Conservation (phyloP, 768 basidiomycete genomes). For the Boletus pseudo-olivaceus region DNA sequence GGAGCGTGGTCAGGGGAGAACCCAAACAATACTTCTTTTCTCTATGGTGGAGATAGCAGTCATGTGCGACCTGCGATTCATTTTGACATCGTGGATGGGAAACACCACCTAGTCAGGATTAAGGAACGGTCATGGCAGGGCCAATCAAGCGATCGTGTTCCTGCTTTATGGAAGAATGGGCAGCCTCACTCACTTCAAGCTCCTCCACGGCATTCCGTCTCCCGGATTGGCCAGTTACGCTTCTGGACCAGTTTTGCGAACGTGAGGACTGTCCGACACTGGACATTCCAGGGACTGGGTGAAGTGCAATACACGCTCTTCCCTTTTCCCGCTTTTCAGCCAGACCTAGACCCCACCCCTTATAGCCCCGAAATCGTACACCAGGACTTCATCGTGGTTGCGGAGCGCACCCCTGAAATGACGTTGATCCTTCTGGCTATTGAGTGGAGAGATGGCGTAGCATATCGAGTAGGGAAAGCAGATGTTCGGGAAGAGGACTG, state of each 20-base stretch:
- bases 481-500: background rate
- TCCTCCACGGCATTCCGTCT: background rate
- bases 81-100: slow-evolving; percentile 9
- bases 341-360: background rate
- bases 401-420: background rate
- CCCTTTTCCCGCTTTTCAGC: background rate
- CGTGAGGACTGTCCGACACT: background rate
- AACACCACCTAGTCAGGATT: background rate
- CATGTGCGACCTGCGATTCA: background rate
- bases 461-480: slow-evolving; percentile 10
- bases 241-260: slow-evolving; percentile 18
- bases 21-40: no score
- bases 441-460: slow-evolving; percentile 14
- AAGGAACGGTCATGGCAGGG: background rate
- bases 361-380: background rate
- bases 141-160: background rate
- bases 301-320: background rate
- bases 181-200: background rate
- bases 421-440: slow-evolving; percentile 11
- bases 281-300: background rate
- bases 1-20: slow-evolving; percentile 5
- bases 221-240: slow-evolving; percentile 2
- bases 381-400: slow-evolving; percentile 15
- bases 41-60: background rate
- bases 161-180: background rate